Conservation (phyloP, 768 basidiomycete species). For the Mycena galericulata region DNA sequence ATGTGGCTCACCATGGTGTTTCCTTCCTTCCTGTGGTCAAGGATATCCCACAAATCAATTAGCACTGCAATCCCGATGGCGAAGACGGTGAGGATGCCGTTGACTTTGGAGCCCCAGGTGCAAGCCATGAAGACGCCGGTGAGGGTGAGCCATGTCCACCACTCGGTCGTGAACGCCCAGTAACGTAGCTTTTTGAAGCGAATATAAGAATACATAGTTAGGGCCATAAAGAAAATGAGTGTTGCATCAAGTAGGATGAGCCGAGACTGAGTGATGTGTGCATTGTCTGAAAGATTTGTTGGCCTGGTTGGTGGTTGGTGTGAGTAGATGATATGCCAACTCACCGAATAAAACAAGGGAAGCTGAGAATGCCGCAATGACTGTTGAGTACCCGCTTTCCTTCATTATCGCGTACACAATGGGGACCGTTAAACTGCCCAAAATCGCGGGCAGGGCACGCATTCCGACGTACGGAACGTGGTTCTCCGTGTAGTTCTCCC, state of each 20-base stretch:
- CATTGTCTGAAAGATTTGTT: slow-evolving; percentile 76
- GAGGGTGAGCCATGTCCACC: slow-evolving; percentile 95
- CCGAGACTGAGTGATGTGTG: slow-evolving; percentile 95
- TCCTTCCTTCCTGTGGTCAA: slow-evolving; percentile 82
- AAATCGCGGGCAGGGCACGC: slow-evolving; percentile 90
- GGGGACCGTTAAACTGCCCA: slow-evolving; percentile 91
- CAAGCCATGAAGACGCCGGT: slow-evolving; percentile 96
- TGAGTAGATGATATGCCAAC: slow-evolving; percentile 45
- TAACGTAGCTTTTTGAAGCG: slow-evolving; percentile 96
- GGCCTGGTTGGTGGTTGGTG: background rate
- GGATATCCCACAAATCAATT: slow-evolving; percentile 93
- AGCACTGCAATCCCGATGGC: slow-evolving; percentile 92
- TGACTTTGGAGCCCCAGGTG: slow-evolving; percentile 98
- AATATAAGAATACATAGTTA: slow-evolving; percentile 93
- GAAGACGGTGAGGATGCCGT: slow-evolving; percentile 91
- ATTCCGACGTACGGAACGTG: slow-evolving; percentile 96
- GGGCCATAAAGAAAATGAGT: slow-evolving; percentile 94
- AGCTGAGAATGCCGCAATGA: slow-evolving; percentile 92
- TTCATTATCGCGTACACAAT: slow-evolving; percentile 98
- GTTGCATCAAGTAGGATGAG: slow-evolving; percentile 95
- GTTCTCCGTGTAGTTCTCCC: slow-evolving; percentile 88
- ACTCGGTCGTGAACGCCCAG: slow-evolving; percentile 84
- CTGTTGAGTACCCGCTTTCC: slow-evolving; percentile 94
- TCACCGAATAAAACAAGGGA: slow-evolving; percentile 87
- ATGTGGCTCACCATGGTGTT: slow-evolving; percentile 73